Evolutionary conservation across 192 early-diverging fungal genomes (phyloP), one percentile per base, ranked within the genome.

Genomic region (Coemansia sp.): DNA sequence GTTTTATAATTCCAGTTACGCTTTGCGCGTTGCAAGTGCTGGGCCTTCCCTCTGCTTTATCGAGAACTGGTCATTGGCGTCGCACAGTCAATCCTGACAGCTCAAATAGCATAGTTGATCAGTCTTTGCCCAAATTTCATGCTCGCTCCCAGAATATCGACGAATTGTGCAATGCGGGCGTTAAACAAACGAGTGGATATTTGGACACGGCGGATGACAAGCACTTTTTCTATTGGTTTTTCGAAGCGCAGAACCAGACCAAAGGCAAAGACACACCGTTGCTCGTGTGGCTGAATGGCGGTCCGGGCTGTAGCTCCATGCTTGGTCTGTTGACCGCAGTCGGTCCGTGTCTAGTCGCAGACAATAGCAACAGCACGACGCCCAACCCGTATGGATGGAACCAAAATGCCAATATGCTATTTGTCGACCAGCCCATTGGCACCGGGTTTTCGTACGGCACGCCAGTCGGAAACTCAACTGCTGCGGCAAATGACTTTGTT

Each of bases 221-320:
- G 67, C 90, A 94, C 66, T 92, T 93, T 67, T 94, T 92, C 82
- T 94, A 88, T 72, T 94, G 92, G 90, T 97, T 98, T 83, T 97
- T 98, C 70, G 95, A 96, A 73, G 90, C 91, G 10, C 89, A 90
- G 61, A 81, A 84, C 27, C 67, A 90, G 8, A 49, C 65, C 41
- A 24, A 39, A 51, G 41, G 41, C 11, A 15, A 45, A n/a, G 49
- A 49, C 21, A 90, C 94, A 63, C 94, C 94, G 12, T 65, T 89
- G 12, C 67, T 87, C 4, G 66, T 93, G 47, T 90, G 89, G 86
- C 71, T 92, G n/a, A 93, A 93, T 43, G 92, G 92, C 29, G 92
- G 92, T 12, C 92, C 92, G 11, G 92, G 92, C 12, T 92, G 91
- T 70, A 86, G 86, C 54, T 91, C 87, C 4, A 67, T 90, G 39